These are phyloP conservation scores for Tubosaeta sp. DNA, from an alignment of 768 basidiomycete genomes.

Conservation along the genomic window DNA sequence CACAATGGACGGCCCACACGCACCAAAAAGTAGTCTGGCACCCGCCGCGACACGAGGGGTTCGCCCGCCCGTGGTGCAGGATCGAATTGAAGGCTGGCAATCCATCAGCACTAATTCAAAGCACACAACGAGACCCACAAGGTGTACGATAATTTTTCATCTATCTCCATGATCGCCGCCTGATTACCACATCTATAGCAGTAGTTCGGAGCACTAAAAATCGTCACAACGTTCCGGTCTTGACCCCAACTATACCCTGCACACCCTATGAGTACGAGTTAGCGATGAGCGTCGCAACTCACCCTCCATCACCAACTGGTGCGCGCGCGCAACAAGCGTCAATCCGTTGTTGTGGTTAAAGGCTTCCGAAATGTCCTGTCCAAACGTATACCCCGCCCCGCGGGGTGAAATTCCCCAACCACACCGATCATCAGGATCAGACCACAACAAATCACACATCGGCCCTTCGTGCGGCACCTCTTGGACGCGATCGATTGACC, in stretches of 20 bases:
- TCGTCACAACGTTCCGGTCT: constrained; percentile 98
- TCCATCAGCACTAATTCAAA: constrained; percentile 2
- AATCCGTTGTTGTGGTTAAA: constrained; percentile 99
- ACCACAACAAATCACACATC: constrained; percentile 99
- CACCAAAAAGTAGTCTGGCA: constrained; percentile 92
- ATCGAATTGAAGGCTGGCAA: constrained; percentile 93
- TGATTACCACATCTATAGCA: constrained; percentile 99
- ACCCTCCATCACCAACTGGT: constrained; percentile 98
- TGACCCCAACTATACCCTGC: constrained; percentile 95
- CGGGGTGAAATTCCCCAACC: constrained; percentile 99
- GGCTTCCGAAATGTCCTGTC: constrained; percentile 97
- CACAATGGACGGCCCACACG: constrained; percentile 33
- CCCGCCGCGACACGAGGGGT: constrained; percentile 92
- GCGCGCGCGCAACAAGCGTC: constrained; percentile 90
- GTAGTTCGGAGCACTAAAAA: constrained; percentile 99
- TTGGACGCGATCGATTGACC: constrained; percentile 97
- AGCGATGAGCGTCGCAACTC: constrained; percentile 24
- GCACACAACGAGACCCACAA: constrained; percentile 51
- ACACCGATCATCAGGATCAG: constrained; percentile 98
- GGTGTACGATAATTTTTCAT: constrained; percentile 94
- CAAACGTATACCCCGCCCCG: constrained; percentile 98
- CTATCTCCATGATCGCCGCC: constrained; percentile 99
- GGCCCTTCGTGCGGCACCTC: constrained; percentile 99
- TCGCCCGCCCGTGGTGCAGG: constrained; percentile 98
- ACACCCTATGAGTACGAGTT: constrained; percentile 4